phyloP scores from a whole-genome alignment of 2,329 filamentous ascomycete genomes.

The Aspergillus neoniger region DNA sequence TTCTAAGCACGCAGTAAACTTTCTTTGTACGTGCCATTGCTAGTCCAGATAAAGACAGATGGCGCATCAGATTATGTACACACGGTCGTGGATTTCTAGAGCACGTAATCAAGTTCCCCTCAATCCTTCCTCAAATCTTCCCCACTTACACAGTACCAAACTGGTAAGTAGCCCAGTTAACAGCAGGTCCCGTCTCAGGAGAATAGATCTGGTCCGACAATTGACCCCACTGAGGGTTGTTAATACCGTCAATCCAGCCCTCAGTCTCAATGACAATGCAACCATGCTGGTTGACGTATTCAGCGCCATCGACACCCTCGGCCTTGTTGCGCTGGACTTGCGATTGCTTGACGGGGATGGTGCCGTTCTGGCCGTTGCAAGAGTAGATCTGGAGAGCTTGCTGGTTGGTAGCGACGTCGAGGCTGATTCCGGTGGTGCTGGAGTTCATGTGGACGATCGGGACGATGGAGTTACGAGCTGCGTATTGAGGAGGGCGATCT shows the following conservation, averaged over 20 bases:
- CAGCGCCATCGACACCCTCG: slow-evolving; percentile 51
- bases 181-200: slow-evolving; percentile 40
- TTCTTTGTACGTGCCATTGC: not conserved
- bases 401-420: slow-evolving; percentile 82
- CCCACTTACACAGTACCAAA: slow-evolving; percentile 42
- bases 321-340: slow-evolving; percentile 56
- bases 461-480: slow-evolving; percentile 36
- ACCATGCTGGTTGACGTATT: slow-evolving; percentile 65
- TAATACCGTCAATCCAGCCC: slow-evolving; percentile 93
- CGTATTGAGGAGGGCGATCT: slow-evolving; percentile 43
- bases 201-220: slow-evolving; percentile 45
- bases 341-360: slow-evolving; percentile 45
- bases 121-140: not conserved
- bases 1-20: not conserved
- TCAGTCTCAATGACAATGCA: slow-evolving; percentile 90
- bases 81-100: not conserved
- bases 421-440: slow-evolving; percentile 74
- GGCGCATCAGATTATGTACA: slow-evolving; percentile 6
- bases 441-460: slow-evolving; percentile 63
- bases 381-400: slow-evolving; percentile 86
- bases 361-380: slow-evolving; percentile 75
- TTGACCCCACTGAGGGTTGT: slow-evolving; percentile 84
- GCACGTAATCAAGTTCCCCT: not conserved
- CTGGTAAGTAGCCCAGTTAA: slow-evolving; percentile 49
- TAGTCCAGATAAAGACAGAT: not conserved